Conservation (phyloP, 2,329 filamentous ascomycete species). For the Capronia americana region DNA sequence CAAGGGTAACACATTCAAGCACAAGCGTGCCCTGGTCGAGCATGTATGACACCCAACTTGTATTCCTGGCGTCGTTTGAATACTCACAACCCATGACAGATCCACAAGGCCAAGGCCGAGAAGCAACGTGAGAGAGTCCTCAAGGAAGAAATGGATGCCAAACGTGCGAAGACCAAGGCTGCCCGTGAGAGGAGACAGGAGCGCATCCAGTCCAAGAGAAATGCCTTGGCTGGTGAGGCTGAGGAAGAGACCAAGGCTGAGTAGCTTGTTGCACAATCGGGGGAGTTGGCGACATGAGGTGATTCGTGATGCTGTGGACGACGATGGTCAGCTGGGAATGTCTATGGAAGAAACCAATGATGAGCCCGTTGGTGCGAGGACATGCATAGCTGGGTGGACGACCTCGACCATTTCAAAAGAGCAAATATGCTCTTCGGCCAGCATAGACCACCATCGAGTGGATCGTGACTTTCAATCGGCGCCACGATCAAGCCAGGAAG, state of each 20-base stretch:
- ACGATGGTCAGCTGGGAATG: not conserved
- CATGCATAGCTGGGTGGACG: slow-evolving; percentile 16
- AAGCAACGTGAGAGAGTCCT: slow-evolving; percentile 93
- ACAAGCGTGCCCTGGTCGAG: slow-evolving; percentile 99
- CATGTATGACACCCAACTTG: slow-evolving; percentile 75
- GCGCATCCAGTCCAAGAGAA: slow-evolving; percentile 89
- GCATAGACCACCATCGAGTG: slow-evolving; percentile 21
- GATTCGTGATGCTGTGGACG: slow-evolving; percentile 8
- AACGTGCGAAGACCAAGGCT: slow-evolving; percentile 99
- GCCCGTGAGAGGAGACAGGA: slow-evolving; percentile 98
- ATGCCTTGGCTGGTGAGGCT: slow-evolving; percentile 77
- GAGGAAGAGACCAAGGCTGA: slow-evolving; percentile 50
- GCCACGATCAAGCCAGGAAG: slow-evolving; percentile 24
- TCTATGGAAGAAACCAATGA: not conserved
- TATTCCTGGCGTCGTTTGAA: slow-evolving; percentile 35
- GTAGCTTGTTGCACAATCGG: slow-evolving; percentile 14
- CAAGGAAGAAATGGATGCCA: slow-evolving; percentile 99
- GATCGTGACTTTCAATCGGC: slow-evolving; percentile 19
- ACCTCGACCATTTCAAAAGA: slow-evolving; percentile 10
- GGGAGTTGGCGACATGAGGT: slow-evolving; percentile 5
- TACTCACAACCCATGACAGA: slow-evolving; percentile 62
- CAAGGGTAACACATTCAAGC: slow-evolving; percentile 99
- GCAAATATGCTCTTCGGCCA: slow-evolving; percentile 3
- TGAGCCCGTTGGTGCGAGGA: not conserved
- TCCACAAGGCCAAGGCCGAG: slow-evolving; percentile 99